Evolutionary conservation across 2,329 filamentous ascomycete genomes (phyloP).

Genomic region (Grosmannia penicillata): DNA sequence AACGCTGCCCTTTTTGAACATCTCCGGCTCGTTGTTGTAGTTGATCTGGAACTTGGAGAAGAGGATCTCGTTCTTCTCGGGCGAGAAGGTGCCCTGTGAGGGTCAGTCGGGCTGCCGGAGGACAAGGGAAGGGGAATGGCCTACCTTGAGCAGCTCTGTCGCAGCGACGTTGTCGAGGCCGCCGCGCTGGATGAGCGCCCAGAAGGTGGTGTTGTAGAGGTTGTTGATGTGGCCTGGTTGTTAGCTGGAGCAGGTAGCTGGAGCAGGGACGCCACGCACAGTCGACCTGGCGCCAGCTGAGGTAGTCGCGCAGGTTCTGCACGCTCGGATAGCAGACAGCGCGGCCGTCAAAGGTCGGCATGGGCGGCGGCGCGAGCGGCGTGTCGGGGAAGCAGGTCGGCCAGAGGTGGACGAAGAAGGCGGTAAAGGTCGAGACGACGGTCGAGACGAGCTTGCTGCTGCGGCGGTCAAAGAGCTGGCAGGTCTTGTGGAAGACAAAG

Average conservation of each 20-base stretch:
- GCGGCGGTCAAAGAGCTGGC: constrained; percentile 71
- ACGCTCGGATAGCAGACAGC: constrained; percentile 80
- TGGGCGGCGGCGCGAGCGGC: constrained; percentile 53
- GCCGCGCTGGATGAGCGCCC: constrained; percentile 68
- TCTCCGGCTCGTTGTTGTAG: constrained; percentile 91
- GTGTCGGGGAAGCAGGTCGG: constrained; percentile 56
- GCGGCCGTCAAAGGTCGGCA: constrained; percentile 85
- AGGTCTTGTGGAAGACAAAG: constrained; percentile 78
- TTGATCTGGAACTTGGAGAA: constrained; percentile 84
- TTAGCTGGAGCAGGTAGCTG: no score
- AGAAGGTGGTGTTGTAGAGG: constrained; percentile 94
- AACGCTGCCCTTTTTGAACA: constrained; percentile 87
- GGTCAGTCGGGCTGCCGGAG: neutral
- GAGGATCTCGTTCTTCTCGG: constrained; percentile 92
- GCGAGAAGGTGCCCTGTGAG: constrained; percentile 59
- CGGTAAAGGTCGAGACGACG: constrained; percentile 83
- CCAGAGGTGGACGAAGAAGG: constrained; percentile 80
- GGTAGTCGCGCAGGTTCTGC: constrained; percentile 77
- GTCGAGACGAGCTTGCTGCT: constrained; percentile 83
- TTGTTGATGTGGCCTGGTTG: constrained; percentile 97
- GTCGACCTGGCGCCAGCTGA: constrained; percentile 94
- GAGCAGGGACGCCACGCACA: constrained; percentile 43
- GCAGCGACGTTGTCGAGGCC: constrained; percentile 49
- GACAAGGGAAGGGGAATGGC: constrained; percentile 9
- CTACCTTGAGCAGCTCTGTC: constrained; percentile 62